Evolutionary conservation across 2,329 filamentous ascomycete genomes (phyloP).

Genomic region (Pseudocercospora fuligena): DNA sequence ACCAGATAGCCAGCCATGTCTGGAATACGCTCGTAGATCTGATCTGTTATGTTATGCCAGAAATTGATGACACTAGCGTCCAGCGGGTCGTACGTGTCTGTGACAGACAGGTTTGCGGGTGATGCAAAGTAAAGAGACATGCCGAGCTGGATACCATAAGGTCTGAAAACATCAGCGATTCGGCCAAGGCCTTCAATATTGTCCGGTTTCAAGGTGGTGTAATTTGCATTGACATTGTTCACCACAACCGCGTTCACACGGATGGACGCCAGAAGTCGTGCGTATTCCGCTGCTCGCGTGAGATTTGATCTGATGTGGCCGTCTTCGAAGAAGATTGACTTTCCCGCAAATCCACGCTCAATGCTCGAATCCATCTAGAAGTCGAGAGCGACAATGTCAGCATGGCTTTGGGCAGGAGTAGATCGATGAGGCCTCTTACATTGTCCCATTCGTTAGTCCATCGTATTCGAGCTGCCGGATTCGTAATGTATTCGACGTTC

Average conservation of each 20-base stretch:
- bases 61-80: conserved; percentile 63
- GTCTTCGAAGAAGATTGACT: conserved; percentile 70
- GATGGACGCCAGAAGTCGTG: conserved; percentile 68
- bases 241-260: conserved; percentile 69
- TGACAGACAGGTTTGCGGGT: conserved; percentile 60
- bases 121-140: conserved; percentile 72
- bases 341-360: conserved; percentile 70
- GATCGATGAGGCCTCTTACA: conserved; percentile 61
- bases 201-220: conserved; percentile 57
- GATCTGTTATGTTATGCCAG: conserved; percentile 65
- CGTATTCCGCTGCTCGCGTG: conserved; percentile 65
- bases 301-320: conserved; percentile 63
- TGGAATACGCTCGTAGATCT: conserved; percentile 65
- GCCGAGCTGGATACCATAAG: conserved; percentile 69
- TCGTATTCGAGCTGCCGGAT: conserved; percentile 65
- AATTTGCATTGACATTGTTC: conserved; percentile 75
- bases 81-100: conserved; percentile 69
- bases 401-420: neutral
- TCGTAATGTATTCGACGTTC: conserved; percentile 55
- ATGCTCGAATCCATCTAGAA: conserved; percentile 45
- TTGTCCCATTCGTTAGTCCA: conserved; percentile 80
- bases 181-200: conserved; percentile 67
- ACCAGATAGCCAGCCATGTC: conserved; percentile 72
- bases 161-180: conserved; percentile 68
- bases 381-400: neutral